Conservation (phyloP, 2,329 filamentous ascomycete species). For the Alternaria brassicicola region DNA sequence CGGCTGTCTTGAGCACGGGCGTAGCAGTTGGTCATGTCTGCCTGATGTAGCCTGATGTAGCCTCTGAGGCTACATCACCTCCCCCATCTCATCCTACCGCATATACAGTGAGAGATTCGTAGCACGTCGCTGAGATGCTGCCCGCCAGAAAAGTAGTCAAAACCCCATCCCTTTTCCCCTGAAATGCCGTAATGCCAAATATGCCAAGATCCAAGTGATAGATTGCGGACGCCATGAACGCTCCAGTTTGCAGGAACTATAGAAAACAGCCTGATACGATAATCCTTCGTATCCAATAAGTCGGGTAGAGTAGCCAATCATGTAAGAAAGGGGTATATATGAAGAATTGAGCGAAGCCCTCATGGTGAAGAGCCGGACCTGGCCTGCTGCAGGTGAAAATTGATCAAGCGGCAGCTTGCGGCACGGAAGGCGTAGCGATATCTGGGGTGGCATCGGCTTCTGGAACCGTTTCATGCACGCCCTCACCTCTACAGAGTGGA, state of each 20-base stretch:
- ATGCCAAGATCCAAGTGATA: constrained; percentile 7
- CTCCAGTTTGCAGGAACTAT: constrained; percentile 3
- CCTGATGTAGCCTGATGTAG: not conserved
- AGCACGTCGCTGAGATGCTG: constrained; percentile 19
- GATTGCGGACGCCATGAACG: constrained; percentile 10
- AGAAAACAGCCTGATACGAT: constrained; percentile 7
- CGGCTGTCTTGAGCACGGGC: not conserved
- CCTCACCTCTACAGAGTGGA: constrained; percentile 65
- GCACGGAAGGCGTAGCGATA: constrained; percentile 6
- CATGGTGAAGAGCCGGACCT: not conserved
- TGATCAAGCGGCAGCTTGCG: constrained; percentile 16
- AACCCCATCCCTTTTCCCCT: constrained; percentile 4
- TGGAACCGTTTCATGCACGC: constrained; percentile 58
- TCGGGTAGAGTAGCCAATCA: constrained; percentile 5
- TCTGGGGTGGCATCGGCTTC: constrained; percentile 20
- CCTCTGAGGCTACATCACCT: not conserved
- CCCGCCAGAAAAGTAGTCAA: constrained; percentile 7
- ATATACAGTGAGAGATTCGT: constrained; percentile 23
- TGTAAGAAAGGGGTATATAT: constrained; percentile 26
- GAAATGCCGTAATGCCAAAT: constrained; percentile 13
- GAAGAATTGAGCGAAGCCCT: constrained; percentile 9
- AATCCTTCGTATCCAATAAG: constrained; percentile 12
- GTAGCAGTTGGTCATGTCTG: constrained; percentile 1
- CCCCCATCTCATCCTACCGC: constrained; percentile 9
- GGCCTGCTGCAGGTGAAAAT: not conserved